These are phyloP conservation scores for Fraxinus floribunda DNA, from an alignment of 305 asterid genomes.

Conservation along the genomic window DNA sequence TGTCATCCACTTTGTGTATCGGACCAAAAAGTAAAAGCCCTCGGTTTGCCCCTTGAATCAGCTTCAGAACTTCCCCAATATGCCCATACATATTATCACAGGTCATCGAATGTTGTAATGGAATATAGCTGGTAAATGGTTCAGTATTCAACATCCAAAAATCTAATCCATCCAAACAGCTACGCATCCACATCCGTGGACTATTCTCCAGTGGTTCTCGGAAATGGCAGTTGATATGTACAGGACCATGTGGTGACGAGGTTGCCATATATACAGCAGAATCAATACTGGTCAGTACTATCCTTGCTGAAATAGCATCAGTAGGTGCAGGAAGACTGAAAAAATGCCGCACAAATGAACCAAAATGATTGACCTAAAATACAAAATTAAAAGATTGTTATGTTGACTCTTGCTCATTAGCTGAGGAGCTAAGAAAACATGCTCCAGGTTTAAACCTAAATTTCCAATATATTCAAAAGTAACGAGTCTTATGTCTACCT, in stretches of 20 bases:
- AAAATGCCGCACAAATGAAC: constrained; percentile 74
- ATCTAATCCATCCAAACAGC: constrained; percentile 73
- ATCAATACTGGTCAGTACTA: constrained; percentile 86
- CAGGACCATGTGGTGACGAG: constrained; percentile 83
- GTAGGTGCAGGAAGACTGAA: constrained; percentile 76
- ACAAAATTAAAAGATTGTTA: constrained; percentile 13
- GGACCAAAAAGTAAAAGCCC: constrained; percentile 84
- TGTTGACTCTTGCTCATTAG: not conserved
- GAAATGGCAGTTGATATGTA: constrained; percentile 91
- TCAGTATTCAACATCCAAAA: constrained; percentile 64
- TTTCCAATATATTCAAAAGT: constrained; percentile 1
- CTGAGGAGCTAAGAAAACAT: not conserved
- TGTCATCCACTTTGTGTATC: constrained; percentile 79
- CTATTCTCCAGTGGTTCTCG: constrained; percentile 80
- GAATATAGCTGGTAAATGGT: constrained; percentile 79
- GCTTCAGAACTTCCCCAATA: constrained; percentile 55
- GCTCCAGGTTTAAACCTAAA: not conserved
- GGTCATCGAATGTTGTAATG: constrained; percentile 48
- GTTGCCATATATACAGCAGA: constrained; percentile 71
- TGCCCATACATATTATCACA: constrained; percentile 31
- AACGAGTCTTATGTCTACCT: constrained; percentile 39
- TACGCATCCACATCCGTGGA: constrained; percentile 50
- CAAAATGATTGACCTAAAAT: constrained; percentile 77
- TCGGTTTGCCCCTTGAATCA: constrained; percentile 64
- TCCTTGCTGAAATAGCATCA: constrained; percentile 75